phyloP scores from a whole-genome alignment of 768 basidiomycete genomes.

The Suillus brevipes region DNA sequence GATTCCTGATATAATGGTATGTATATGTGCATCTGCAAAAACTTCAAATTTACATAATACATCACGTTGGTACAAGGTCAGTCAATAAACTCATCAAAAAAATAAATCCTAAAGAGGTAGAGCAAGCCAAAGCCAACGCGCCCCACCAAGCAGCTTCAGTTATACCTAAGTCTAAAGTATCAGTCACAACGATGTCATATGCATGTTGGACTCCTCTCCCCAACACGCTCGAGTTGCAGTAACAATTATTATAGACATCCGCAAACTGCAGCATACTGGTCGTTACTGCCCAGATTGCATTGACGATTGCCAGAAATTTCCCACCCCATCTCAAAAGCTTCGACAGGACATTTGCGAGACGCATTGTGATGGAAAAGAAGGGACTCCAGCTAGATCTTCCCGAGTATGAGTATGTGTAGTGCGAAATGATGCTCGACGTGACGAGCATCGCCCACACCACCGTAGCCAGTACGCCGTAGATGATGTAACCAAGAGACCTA shows the following conservation, averaged over 20 bases:
- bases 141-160: slow-evolving; percentile 40
- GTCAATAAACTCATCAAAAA: not conserved
- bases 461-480: slow-evolving; percentile 32
- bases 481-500: slow-evolving; percentile 32
- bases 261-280: slow-evolving; percentile 25
- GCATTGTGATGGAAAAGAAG: not conserved
- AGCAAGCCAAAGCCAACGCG: slow-evolving; percentile 28
- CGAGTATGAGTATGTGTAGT: slow-evolving; percentile 13
- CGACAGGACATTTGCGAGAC: slow-evolving; percentile 9
- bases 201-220: slow-evolving; percentile 17
- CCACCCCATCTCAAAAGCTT: slow-evolving; percentile 17
- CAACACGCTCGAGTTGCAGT: slow-evolving; percentile 24
- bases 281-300: slow-evolving; percentile 21
- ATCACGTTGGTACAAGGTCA: not conserved
- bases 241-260: slow-evolving; percentile 24
- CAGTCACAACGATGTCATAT: slow-evolving; percentile 29
- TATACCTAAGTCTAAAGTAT: slow-evolving; percentile 19
- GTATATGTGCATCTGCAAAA: too few species aligned
- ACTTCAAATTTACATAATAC: not conserved
- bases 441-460: slow-evolving; percentile 32
- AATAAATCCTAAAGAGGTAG: not conserved
- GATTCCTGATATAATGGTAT: too few species aligned
- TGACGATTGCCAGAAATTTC: slow-evolving; percentile 22
- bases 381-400: not conserved
- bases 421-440: slow-evolving; percentile 27